Percentiles rank a stretch among this genome's conserved stretches.
These are phyloP conservation scores for Nannochloropsis granulata DNA, from an alignment of 108 stramenopile species.

Conservation along the genomic window DNA sequence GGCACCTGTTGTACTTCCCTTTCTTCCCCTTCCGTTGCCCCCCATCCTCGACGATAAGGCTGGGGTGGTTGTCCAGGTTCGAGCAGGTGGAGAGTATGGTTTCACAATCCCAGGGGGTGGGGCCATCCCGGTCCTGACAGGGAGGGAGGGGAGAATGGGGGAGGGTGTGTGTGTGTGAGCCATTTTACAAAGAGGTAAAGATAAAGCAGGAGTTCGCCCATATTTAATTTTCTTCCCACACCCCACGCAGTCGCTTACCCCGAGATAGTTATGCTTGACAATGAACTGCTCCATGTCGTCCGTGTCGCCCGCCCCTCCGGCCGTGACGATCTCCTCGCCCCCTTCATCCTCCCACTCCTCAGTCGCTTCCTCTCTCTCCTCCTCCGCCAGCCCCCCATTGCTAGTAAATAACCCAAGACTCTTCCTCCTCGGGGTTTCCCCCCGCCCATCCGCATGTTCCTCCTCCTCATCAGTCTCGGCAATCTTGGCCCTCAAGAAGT, in stretches of 20 bases:
- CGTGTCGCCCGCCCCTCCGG: not conserved
- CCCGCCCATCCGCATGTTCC: not conserved
- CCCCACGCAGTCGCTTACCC: not conserved
- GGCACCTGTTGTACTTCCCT: conserved; percentile 15
- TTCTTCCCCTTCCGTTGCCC: conserved; percentile 14
- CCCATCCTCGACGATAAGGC: conserved; percentile 44
- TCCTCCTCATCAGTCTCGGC: not conserved
- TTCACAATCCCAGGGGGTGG: conserved; percentile 93
- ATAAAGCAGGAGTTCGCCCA: not conserved
- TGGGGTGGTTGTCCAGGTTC: conserved; percentile 90
- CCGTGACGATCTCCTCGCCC: conserved; percentile 3
- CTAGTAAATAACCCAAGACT: not conserved
- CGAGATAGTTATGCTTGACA: not conserved
- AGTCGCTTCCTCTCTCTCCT: not conserved
- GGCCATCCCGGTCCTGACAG: conserved; percentile 16
- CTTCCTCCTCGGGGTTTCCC: not conserved
- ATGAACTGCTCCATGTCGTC: conserved; percentile 5
- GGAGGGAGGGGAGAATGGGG: not conserved
- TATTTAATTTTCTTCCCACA: conserved; percentile 22
- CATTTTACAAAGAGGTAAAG: not conserved
- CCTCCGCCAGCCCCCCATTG: not conserved
- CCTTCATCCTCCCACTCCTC: not conserved
- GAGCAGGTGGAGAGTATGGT: conserved; percentile 83
- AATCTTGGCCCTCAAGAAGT: not conserved
- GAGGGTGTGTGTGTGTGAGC: not conserved